Evolutionary conservation across 768 basidiomycete genomes (phyloP), one percentile per base, ranked within the genome.

Genomic region (Rhodotorula diobovata): DNA sequence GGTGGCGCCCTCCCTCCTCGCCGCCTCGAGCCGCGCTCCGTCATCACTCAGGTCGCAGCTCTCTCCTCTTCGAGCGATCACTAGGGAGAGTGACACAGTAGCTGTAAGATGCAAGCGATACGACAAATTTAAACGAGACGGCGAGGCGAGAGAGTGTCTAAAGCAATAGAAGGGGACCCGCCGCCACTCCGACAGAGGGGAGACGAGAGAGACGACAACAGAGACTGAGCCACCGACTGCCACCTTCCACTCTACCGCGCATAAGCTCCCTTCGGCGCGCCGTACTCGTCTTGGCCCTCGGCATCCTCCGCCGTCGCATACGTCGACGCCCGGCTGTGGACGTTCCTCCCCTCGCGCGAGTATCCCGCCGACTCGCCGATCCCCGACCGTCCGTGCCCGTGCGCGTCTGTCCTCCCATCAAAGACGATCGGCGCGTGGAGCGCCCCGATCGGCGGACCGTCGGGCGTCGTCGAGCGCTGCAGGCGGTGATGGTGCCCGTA

Each of bases 261-360:
- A 16, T 37, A 46, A 23, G 12, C 23, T 11, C 48, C 5, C 2
- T 25, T 35, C 34, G 32, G 32, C 34, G 25, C 4, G 9, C 14
- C 61, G 48, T 50, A 35, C 34, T 28, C 48, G 21, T 62, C 61
- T 23, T 39, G 35, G 34, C 18, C 23, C 2, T 25, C 46, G 23
- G 21, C 23, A 34, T 61, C 60, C 32, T 34, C 50, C 35, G 61
- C 61, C 14, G 61, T 62, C 34, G 21, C n/a, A 28, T 62, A 62
- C 48, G 61, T 62, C 46, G 48, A 50, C 46, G 61, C 35, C 8
- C 50, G 32, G 28, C 48, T 51, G 25, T 45, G 34, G n/a, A n/a
- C n/a, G 32, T 48, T 25, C 60, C 60, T 32, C 23, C 6, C 11
- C 56, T 32, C 41, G 41, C 41, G 41, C 14, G 45, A 21, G n/a